Conservation (phyloP, 2,329 filamentous ascomycete genomes). For the Penicillium sp. region DNA sequence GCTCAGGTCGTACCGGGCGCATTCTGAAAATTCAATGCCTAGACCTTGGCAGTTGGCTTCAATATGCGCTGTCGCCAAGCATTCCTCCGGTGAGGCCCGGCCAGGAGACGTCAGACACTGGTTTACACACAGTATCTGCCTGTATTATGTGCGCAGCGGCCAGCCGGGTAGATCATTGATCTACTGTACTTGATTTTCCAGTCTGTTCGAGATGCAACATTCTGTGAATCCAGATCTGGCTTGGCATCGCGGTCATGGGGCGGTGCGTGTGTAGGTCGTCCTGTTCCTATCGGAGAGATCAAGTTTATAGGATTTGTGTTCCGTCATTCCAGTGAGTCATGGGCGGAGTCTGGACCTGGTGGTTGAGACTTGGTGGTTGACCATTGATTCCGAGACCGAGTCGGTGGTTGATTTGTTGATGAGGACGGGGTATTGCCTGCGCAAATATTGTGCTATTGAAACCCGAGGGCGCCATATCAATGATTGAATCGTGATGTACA, state of each 20-base stretch:
- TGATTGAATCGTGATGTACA: not conserved
- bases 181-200: slow-evolving; percentile 2
- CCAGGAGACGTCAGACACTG: not conserved
- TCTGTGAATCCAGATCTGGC: not conserved
- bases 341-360: no score
- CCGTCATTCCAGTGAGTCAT: not conserved
- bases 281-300: not conserved
- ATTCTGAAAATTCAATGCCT: slow-evolving; percentile 11
- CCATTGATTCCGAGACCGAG: not conserved
- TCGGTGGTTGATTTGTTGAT: not conserved
- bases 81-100: slow-evolving; percentile 5
- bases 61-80: slow-evolving; percentile 9
- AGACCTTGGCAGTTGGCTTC: slow-evolving; percentile 10
- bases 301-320: slow-evolving; percentile 2
- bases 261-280: not conserved
- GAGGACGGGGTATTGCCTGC: no score
- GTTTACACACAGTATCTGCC: not conserved
- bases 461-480: not conserved
- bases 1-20: slow-evolving; percentile 4
- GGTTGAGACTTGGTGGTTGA: slow-evolving; percentile 5
- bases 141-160: slow-evolving; percentile 1
- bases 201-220: not conserved
- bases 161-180: slow-evolving; percentile 13
- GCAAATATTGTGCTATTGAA: no score
- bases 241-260: slow-evolving; percentile 1